phyloP scores from a whole-genome alignment of 192 early-diverging fungal species.

The Cetraspora pellucida region DNA sequence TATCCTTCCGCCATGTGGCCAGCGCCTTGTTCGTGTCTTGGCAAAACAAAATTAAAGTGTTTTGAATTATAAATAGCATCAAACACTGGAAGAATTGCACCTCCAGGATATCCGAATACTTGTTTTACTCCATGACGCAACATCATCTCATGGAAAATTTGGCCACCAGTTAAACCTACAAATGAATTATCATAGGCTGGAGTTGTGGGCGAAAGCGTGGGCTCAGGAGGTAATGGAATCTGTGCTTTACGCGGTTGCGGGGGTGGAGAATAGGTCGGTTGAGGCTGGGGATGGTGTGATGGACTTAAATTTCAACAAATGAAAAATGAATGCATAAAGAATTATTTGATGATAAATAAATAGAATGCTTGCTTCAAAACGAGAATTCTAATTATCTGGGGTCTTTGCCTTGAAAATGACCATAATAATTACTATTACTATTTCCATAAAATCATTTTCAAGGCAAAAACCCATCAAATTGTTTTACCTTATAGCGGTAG shows the following conservation, averaged over 20 bases:
- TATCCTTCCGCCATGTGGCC: conserved; percentile 99
- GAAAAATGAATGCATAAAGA: background rate
- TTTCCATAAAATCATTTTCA: background rate
- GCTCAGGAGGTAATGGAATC: background rate
- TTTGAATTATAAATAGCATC: conserved; percentile 96
- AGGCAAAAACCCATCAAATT: background rate
- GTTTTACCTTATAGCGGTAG: conserved; percentile 20
- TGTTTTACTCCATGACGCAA: conserved; percentile 88
- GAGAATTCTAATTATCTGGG: background rate
- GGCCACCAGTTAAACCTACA: conserved; percentile 94
- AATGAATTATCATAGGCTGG: conserved; percentile 76
- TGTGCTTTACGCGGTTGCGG: background rate
- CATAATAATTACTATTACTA: background rate
- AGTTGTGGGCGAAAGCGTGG: conserved; percentile 9
- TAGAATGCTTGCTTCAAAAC: background rate
- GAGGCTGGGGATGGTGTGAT: background rate
- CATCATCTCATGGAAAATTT: conserved; percentile 99
- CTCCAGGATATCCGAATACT: conserved; percentile 98
- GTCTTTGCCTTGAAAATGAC: no score
- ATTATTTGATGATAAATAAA: background rate
- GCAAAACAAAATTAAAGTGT: conserved; percentile 96
- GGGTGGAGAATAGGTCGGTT: conserved; percentile 3
- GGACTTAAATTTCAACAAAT: background rate
- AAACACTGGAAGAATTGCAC: conserved; percentile 97
- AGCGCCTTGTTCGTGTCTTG: conserved; percentile 97